phyloP scores from a whole-genome alignment of 164 flowering plant genomes.

The Cinnamomum chago region DNA sequence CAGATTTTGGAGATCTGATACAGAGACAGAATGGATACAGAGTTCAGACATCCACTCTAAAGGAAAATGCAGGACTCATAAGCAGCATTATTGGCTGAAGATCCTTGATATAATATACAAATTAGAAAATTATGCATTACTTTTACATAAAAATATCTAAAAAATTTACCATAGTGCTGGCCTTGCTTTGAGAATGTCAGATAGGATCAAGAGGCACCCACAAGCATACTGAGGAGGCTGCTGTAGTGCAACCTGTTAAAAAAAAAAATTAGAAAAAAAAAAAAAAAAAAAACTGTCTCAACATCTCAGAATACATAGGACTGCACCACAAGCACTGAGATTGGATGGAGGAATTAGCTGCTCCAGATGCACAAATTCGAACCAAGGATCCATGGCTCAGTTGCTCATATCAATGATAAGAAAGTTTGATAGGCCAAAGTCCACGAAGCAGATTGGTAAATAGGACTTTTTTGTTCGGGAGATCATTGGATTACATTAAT shows the following conservation, averaged over 20 bases:
- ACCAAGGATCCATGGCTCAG: background rate
- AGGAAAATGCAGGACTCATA: background rate
- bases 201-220: conserved; percentile 84
- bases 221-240: conserved; percentile 96
- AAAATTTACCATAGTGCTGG: conserved; percentile 78
- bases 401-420: too few species aligned
- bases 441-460: too few species aligned
- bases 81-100: too few species aligned
- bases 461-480: too few species aligned
- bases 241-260: conserved; percentile 81
- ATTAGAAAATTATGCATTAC: too few species aligned
- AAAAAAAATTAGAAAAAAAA: background rate
- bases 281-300: background rate
- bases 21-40: too few species aligned
- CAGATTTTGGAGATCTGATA: too few species aligned
- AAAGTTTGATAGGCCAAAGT: too few species aligned
- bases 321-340: background rate
- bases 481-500: too few species aligned
- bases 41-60: background rate
- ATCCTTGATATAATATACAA: too few species aligned
- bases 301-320: background rate
- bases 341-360: background rate
- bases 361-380: background rate
- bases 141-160: background rate
- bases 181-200: conserved; percentile 93